Percentiles rank a stretch among this genome's conserved stretches.
phyloP scores from a whole-genome alignment of 805 yeast species.

The Candida lessepsii region DNA sequence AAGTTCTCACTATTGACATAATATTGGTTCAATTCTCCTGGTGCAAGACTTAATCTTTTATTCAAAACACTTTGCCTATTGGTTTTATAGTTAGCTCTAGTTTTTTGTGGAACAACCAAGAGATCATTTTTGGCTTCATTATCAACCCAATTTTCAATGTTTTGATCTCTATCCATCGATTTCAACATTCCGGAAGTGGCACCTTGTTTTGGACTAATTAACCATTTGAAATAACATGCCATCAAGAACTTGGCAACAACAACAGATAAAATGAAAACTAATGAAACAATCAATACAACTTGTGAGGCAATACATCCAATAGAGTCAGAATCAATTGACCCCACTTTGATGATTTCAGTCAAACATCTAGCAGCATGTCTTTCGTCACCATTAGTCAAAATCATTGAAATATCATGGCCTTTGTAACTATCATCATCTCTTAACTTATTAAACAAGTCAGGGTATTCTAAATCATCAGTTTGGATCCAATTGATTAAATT shows the following conservation, averaged over 20 bases:
- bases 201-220: conserved; percentile 71
- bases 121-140: conserved; percentile 39
- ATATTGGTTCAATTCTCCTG: conserved; percentile 37
- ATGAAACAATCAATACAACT: conserved; percentile 75
- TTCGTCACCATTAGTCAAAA: conserved; percentile 63
- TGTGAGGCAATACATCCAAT: conserved; percentile 93
- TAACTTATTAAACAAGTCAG: conserved; percentile 65
- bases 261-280: conserved; percentile 80
- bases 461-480: conserved; percentile 66
- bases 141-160: conserved; percentile 81
- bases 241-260: conserved; percentile 74
- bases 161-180: conserved; percentile 62
- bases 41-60: conserved; percentile 37
- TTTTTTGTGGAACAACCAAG: conserved; percentile 47
- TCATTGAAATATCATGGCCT: conserved; percentile 81
- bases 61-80: conserved; percentile 44
- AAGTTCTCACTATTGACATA: conserved; percentile 32
- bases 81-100: conserved; percentile 49
- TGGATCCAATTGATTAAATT: conserved; percentile 74
- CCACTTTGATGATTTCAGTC: conserved; percentile 83
- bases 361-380: conserved; percentile 78
- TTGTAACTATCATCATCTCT: conserved; percentile 50
- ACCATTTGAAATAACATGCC: conserved; percentile 90
- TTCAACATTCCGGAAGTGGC: conserved; percentile 61
- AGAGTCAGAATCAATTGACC: conserved; percentile 82